Evolutionary conservation across 371 early-diverging fungal species (phyloP).

Genomic region (Funneliformis caledonium): DNA sequence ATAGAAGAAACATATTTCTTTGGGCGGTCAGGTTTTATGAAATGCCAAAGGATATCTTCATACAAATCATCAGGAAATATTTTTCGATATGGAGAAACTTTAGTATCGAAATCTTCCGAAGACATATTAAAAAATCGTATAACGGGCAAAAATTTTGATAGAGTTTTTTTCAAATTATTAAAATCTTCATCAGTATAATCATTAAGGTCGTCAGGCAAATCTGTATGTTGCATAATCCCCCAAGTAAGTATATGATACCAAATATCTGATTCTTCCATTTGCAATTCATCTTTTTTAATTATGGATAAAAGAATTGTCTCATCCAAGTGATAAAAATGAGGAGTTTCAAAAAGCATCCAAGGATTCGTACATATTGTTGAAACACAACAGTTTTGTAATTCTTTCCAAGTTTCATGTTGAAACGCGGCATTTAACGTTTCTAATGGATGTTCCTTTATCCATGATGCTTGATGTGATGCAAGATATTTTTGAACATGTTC

Average conservation of each 20-base stretch:
- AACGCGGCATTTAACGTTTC: not conserved
- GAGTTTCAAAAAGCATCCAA: constrained; percentile 25
- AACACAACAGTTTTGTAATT: constrained; percentile 21
- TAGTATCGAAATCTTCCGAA: not conserved
- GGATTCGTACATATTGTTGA: constrained; percentile 13
- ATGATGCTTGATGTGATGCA: not conserved
- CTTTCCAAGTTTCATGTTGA: constrained; percentile 25
- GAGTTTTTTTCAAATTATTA: not conserved
- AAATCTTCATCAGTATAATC: constrained; percentile 26
- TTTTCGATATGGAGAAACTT: constrained; percentile 11
- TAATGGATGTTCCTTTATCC: constrained; percentile 1
- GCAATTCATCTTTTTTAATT: constrained; percentile 22
- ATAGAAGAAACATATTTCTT: constrained; percentile 1
- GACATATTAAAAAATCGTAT: constrained; percentile 36
- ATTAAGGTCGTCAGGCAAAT: not conserved
- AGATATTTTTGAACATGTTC: constrained; percentile 15
- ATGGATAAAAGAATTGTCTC: not conserved
- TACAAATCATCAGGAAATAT: constrained; percentile 21
- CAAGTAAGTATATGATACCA: constrained; percentile 23
- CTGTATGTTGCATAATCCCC: constrained; percentile 6
- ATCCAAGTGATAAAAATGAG: constrained; percentile 15
- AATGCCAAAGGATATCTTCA: constrained; percentile 24
- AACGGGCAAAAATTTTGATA: constrained; percentile 16
- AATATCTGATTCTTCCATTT: constrained; percentile 35
- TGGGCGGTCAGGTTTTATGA: not conserved